Conservation (phyloP, 768 basidiomycete species). For the Rickenella mellea region DNA sequence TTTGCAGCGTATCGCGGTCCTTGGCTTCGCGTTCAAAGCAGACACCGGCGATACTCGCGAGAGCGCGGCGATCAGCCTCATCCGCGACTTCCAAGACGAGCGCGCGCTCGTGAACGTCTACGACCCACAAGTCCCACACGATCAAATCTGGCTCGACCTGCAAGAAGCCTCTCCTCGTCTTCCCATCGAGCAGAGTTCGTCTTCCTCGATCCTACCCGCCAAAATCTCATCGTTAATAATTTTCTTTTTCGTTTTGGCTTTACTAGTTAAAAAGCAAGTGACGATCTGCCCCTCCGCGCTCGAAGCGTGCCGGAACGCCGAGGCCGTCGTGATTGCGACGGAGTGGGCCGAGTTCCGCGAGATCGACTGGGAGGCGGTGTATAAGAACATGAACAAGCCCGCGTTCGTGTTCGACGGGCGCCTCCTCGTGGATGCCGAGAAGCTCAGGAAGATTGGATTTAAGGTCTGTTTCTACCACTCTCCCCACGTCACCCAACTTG, state of each 20-base stretch:
- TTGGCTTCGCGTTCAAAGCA: constrained; percentile 99
- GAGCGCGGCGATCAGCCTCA: constrained; percentile 88
- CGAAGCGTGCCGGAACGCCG: constrained; percentile 82
- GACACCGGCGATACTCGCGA: constrained; percentile 99
- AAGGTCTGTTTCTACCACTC: constrained; percentile 43
- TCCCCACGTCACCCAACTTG: neutral
- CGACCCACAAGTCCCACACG: constrained; percentile 79
- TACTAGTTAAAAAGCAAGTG: constrained; percentile 79
- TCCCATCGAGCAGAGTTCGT: constrained; percentile 59
- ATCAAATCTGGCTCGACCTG: constrained; percentile 84
- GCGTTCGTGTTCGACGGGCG: constrained; percentile 96
- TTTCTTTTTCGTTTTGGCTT: neutral
- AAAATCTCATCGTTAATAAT: constrained; percentile 2
- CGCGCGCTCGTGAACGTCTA: constrained; percentile 81
- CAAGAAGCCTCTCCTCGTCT: constrained; percentile 56
- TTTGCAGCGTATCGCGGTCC: constrained; percentile 78
- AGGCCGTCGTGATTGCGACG: constrained; percentile 92
- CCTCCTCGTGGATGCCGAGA: constrained; percentile 73
- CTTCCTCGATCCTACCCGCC: neutral
- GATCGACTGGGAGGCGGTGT: constrained; percentile 85
- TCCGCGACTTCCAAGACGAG: constrained; percentile 89
- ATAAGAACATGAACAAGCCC: constrained; percentile 90
- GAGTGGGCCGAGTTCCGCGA: constrained; percentile 96
- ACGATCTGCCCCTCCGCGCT: constrained; percentile 67
- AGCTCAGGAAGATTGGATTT: constrained; percentile 84